These are phyloP conservation scores for Ganoderma boninense DNA, from an alignment of 1,284 basidiomycete species.

Conservation along the genomic window DNA sequence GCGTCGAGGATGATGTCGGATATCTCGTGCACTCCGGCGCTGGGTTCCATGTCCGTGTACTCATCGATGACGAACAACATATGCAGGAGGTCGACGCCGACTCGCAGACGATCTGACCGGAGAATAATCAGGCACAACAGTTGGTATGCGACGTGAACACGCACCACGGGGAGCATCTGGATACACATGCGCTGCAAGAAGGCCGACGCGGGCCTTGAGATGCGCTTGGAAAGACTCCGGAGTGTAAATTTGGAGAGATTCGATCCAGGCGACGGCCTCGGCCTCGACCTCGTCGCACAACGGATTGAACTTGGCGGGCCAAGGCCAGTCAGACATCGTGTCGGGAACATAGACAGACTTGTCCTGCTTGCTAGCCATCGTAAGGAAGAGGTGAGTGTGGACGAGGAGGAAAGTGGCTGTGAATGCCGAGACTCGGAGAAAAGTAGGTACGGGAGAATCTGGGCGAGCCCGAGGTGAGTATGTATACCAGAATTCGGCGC, in stretches of 20 bases:
- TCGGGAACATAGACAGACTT: not conserved
- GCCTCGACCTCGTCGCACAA: not conserved
- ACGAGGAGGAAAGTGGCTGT: too few relatives aligned
- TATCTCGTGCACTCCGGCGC: not conserved
- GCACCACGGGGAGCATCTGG: not conserved
- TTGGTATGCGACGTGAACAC: not conserved
- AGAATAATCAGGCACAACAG: not conserved
- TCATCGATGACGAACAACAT: not conserved
- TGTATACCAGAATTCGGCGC: too few relatives aligned
- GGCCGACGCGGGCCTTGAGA: not conserved
- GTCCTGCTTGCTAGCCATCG: not conserved
- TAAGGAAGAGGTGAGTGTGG: too few relatives aligned
- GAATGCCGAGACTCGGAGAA: too few relatives aligned
- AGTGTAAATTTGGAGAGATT: not conserved
- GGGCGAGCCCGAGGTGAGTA: constrained; percentile 20
- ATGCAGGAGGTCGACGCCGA: not conserved
- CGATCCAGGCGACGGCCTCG: not conserved
- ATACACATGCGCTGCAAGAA: not conserved
- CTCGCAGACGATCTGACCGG: not conserved
- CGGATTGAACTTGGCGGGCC: not conserved
- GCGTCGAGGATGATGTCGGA: not conserved
- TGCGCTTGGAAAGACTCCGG: not conserved
- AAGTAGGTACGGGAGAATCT: too few relatives aligned
- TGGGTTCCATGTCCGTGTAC: not conserved
- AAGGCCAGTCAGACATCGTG: constrained; percentile 3